Evolutionary conservation across 1,139 yeast genomes (phyloP), one percentile per base, ranked within the genome.

Genomic region (Meyerozyma guilliermondii): DNA sequence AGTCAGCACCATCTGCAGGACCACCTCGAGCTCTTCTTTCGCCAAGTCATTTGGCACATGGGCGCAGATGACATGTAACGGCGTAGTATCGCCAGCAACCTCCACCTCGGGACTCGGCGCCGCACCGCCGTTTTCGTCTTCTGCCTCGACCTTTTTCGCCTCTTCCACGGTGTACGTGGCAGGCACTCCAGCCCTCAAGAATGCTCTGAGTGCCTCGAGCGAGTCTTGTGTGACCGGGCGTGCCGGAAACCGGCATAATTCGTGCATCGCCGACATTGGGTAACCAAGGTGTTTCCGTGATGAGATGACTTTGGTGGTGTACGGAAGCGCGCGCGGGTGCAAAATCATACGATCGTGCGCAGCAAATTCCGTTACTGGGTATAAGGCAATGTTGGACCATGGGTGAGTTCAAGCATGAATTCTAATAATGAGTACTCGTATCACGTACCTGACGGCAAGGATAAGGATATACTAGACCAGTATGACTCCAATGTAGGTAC

Each of bases 151-250:
- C 42, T 78, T 78, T 40, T 76, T 74, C 3, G 83, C 87, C 56
- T 87, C 95, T 60, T 86, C 92, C 8, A 83, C 63, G 2, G 95
- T 87, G 48, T 87, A 84, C 0, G 95, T 87, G 1, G 95, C 79
- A 2, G 95, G 94, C 10, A 87, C 78, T 1, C 94, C 95, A 31
- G 70, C 68, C 41, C 71, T 65, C 46, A 87, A 63, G 47, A 68
- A 76, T 38, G 54, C 59, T 33, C 65, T 66, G 39, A 87, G 61
- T 8, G 68, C 63, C 0, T 55, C 63, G 5, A 81, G 45, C 52
- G 82, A 78, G 7, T 45, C 49, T 1, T 64, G 68, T 3, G 71
- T 63, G 18, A 87, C 68, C 1, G 95, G 95, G 31, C 87, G 67
- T 1, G 52, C 49, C 16, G 68, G 59, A 42, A 87, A 76, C 17